These are phyloP conservation scores for Stagonosporopsis vannaccii DNA, from an alignment of 2,329 filamentous ascomycete genomes.

Conservation along the genomic window DNA sequence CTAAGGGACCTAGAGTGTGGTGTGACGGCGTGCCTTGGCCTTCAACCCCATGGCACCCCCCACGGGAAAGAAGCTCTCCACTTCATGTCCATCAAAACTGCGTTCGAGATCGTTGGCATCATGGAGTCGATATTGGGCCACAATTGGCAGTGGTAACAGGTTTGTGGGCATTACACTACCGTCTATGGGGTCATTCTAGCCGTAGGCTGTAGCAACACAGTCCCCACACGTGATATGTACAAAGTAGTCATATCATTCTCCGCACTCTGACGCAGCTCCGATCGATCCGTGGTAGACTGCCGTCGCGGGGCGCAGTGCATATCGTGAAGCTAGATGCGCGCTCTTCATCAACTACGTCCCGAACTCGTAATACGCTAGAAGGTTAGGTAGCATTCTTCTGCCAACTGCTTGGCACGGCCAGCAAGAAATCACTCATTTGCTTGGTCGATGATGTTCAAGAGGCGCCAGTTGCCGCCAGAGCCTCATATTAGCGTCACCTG, in stretches of 20 bases:
- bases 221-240: background rate
- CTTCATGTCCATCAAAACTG: background rate
- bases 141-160: conserved; percentile 1
- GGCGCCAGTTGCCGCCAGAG: conserved; percentile 14
- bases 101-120: conserved; percentile 5
- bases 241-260: background rate
- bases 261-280: background rate
- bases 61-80: conserved; percentile 14
- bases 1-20: conserved; percentile 2
- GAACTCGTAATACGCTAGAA: conserved; percentile 26
- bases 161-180: background rate
- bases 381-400: conserved; percentile 14
- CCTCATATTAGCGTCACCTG: conserved; percentile 17
- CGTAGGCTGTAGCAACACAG: background rate
- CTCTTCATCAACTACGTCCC: background rate
- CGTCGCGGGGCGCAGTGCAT: conserved; percentile 7
- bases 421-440: conserved; percentile 14
- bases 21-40: conserved; percentile 4
- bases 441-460: conserved; percentile 7
- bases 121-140: conserved; percentile 1
- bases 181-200: background rate
- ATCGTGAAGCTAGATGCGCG: background rate
- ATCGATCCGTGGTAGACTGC: background rate
- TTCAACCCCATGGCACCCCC: conserved; percentile 5
- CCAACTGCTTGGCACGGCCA: conserved; percentile 2